phyloP scores from a whole-genome alignment of 768 basidiomycete species.

The Termitomyces sp. region DNA sequence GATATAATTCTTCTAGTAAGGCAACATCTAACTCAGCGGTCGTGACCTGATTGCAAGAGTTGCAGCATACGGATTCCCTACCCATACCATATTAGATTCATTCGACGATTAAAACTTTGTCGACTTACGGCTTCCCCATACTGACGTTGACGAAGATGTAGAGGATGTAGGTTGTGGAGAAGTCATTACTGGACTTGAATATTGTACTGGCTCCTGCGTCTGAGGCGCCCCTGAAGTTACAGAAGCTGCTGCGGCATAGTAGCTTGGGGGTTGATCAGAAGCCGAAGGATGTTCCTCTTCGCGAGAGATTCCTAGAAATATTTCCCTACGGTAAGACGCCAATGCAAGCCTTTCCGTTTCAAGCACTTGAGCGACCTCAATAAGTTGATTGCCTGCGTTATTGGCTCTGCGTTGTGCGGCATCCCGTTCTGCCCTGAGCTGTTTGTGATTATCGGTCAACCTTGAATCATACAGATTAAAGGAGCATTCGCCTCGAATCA shows the following conservation, averaged over 20 bases:
- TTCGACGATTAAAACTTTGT: background rate
- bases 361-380: constrained; percentile 20
- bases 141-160: background rate
- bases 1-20: background rate
- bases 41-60: constrained; percentile 7
- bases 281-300: constrained; percentile 8
- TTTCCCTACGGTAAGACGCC: constrained; percentile 23
- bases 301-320: constrained; percentile 25
- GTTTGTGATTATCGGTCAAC: background rate
- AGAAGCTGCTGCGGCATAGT: constrained; percentile 13
- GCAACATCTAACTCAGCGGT: background rate
- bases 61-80: constrained; percentile 18
- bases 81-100: background rate
- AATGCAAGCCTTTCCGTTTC: constrained; percentile 22
- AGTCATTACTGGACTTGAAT: background rate
- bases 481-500: background rate
- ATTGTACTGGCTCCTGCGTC: background rate
- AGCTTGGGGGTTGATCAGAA: constrained; percentile 22
- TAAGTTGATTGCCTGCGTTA: constrained; percentile 21
- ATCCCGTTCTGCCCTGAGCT: constrained; percentile 28
- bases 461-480: background rate
- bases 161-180: background rate
- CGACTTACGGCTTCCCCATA: constrained; percentile 28
- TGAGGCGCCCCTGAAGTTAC: background rate
- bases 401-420: constrained; percentile 24